Evolutionary conservation across 345 rosid species (phyloP).

Genomic region (Nephelium lappaceum): DNA sequence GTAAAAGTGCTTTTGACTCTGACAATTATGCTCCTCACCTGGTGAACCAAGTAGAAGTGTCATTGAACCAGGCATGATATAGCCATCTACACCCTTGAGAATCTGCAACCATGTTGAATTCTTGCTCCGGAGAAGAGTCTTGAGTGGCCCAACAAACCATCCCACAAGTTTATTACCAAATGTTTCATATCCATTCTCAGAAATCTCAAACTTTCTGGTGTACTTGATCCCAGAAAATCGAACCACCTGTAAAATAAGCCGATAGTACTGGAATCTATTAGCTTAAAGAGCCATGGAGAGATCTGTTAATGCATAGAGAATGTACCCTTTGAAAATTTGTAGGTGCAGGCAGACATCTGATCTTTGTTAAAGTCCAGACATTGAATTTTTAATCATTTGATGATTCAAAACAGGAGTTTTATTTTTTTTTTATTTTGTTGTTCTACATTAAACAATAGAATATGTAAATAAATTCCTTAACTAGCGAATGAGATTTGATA

Average conservation of each 20-base stretch:
- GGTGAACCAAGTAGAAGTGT: constrained; percentile 41
- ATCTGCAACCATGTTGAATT: constrained; percentile 27
- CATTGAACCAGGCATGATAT: constrained; percentile 39
- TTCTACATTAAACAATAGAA: too few relatives aligned
- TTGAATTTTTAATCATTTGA: too few relatives aligned
- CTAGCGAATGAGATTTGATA: neutral
- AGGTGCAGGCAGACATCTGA: too few relatives aligned
- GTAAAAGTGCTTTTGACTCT: neutral
- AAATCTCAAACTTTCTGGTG: constrained; percentile 15
- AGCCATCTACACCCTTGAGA: constrained; percentile 36
- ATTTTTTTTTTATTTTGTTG: too few relatives aligned
- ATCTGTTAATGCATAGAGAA: too few relatives aligned
- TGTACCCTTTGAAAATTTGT: too few relatives aligned
- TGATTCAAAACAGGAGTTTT: too few relatives aligned
- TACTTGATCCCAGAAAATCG: constrained; percentile 33
- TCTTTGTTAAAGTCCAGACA: too few relatives aligned
- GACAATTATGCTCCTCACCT: constrained; percentile 9
- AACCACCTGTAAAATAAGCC: constrained; percentile 28
- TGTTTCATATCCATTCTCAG: constrained; percentile 28
- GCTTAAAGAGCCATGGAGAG: too few relatives aligned
- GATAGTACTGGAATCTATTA: too few relatives aligned
- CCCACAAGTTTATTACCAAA: constrained; percentile 32
- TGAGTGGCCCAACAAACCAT: constrained; percentile 29
- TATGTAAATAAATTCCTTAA: neutral
- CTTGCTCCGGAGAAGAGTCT: constrained; percentile 20